Conservation (phyloP, 495 filamentous ascomycete species). For the Talaromyces ruber region DNA sequence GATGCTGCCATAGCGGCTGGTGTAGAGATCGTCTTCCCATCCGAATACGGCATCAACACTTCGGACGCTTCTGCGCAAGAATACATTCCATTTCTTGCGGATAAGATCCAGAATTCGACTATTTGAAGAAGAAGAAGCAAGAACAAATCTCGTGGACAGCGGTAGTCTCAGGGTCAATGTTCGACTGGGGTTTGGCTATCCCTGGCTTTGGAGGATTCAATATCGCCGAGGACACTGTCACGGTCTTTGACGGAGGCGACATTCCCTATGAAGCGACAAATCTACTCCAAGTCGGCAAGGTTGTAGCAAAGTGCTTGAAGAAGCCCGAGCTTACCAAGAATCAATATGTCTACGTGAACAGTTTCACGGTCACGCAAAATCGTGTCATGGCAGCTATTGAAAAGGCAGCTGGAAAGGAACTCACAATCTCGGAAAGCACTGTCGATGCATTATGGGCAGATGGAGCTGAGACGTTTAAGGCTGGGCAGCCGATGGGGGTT, state of each 20-base stretch:
- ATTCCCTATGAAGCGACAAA: conserved; percentile 38
- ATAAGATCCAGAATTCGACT: conserved; percentile 24
- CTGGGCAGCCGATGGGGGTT: not conserved
- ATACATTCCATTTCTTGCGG: conserved; percentile 21
- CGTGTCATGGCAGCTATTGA: conserved; percentile 30
- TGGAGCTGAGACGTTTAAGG: conserved; percentile 18
- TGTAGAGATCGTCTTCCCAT: conserved; percentile 61
- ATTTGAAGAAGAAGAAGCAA: not conserved
- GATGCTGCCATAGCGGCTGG: conserved; percentile 51
- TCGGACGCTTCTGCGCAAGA: conserved; percentile 32
- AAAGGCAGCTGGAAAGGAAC: conserved; percentile 36
- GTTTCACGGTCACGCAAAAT: conserved; percentile 44
- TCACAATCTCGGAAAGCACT: conserved; percentile 25
- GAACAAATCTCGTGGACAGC: not conserved
- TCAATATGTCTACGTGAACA: conserved; percentile 36
- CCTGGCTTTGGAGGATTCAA: not conserved
- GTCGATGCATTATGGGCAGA: conserved; percentile 36
- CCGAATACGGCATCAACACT: conserved; percentile 66
- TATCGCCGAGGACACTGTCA: not conserved
- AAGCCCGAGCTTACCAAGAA: conserved; percentile 48
- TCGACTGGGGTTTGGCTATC: not conserved
- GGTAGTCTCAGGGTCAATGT: not conserved
- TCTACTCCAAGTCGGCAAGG: conserved; percentile 36
- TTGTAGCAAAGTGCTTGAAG: conserved; percentile 37
- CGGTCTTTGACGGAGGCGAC: conserved; percentile 46